A percentile compares a stretch with the other conserved stretches of the same genome.
phyloP scores from a whole-genome alignment of 1,139 yeast species.

The Kodamaea fungicola region DNA sequence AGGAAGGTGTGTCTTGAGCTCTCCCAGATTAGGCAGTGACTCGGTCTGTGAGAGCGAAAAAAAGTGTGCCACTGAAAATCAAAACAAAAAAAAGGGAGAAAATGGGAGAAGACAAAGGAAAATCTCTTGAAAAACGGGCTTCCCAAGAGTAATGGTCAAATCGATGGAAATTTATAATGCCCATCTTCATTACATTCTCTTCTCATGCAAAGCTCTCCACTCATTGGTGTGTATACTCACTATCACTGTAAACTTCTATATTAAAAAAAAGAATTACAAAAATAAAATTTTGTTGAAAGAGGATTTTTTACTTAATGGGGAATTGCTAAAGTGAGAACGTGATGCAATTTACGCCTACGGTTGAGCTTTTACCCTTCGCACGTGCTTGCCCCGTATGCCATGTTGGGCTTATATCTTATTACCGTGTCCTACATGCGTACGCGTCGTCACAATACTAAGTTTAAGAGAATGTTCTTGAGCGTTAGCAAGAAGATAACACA shows the following conservation, averaged over 20 bases:
- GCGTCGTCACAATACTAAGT: too few species aligned
- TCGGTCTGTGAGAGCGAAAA: neutral
- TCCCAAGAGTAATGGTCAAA: too few species aligned
- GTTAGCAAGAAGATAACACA: too few species aligned
- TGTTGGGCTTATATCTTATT: too few species aligned
- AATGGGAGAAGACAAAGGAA: neutral
- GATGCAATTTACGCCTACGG: conserved; percentile 1
- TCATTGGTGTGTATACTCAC: neutral
- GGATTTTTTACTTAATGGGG: conserved; percentile 11
- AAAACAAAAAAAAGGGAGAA: neutral
- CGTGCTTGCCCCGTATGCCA: neutral
- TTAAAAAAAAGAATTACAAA: conserved; percentile 8
- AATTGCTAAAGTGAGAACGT: conserved; percentile 6
- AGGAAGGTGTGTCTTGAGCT: neutral
- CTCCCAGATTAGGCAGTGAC: conserved; percentile 1
- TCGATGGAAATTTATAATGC: too few species aligned
- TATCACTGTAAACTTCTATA: neutral
- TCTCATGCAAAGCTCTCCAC: too few species aligned
- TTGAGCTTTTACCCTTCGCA: neutral
- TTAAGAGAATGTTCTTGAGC: too few species aligned
- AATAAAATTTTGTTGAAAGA: conserved; percentile 6
- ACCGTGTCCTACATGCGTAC: too few species aligned
- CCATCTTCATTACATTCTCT: too few species aligned
- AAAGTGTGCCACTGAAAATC: neutral
- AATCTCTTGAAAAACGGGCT: neutral